Evolutionary conservation across 2,329 filamentous ascomycete genomes (phyloP).

Genomic region (Aciculosporium take): DNA sequence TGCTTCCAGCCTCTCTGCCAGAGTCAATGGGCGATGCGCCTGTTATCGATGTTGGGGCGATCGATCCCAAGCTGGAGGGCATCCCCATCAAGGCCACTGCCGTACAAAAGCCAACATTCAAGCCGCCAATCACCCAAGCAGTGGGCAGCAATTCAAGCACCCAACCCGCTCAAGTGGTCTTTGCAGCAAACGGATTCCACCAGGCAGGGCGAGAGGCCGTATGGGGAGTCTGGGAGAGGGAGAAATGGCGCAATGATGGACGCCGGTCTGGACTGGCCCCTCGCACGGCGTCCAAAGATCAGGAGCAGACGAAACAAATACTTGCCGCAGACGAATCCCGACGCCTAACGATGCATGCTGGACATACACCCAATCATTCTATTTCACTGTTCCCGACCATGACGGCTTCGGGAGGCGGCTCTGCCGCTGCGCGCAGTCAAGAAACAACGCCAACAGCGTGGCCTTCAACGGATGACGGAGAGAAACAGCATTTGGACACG

Average conservation of each 20-base stretch:
- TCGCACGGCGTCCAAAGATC: constrained; percentile 19
- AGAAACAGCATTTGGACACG: background rate
- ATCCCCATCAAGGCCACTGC: constrained; percentile 41
- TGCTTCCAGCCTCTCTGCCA: constrained; percentile 17
- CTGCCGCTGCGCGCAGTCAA: constrained; percentile 14
- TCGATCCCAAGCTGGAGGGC: constrained; percentile 45
- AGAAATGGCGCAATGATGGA: constrained; percentile 2
- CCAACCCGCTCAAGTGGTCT: constrained; percentile 17
- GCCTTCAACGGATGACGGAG: background rate
- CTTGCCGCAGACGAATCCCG: constrained; percentile 33
- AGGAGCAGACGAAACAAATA: constrained; percentile 27
- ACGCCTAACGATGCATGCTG: constrained; percentile 46
- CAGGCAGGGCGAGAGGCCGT: background rate
- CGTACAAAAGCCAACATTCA: constrained; percentile 36
- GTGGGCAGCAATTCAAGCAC: constrained; percentile 18
- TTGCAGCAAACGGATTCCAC: constrained; percentile 1
- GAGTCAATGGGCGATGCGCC: constrained; percentile 22
- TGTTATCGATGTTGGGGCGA: constrained; percentile 42
- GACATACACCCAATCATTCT: constrained; percentile 48
- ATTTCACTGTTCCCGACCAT: constrained; percentile 35
- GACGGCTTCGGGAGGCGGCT: constrained; percentile 23
- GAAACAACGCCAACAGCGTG: constrained; percentile 17
- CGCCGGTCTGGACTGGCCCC: constrained; percentile 4
- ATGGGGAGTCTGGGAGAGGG: constrained; percentile 2
- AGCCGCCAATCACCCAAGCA: constrained; percentile 6